Evolutionary conservation across 2,329 filamentous ascomycete genomes (phyloP).

Genomic region (Trichoderma sp.): DNA sequence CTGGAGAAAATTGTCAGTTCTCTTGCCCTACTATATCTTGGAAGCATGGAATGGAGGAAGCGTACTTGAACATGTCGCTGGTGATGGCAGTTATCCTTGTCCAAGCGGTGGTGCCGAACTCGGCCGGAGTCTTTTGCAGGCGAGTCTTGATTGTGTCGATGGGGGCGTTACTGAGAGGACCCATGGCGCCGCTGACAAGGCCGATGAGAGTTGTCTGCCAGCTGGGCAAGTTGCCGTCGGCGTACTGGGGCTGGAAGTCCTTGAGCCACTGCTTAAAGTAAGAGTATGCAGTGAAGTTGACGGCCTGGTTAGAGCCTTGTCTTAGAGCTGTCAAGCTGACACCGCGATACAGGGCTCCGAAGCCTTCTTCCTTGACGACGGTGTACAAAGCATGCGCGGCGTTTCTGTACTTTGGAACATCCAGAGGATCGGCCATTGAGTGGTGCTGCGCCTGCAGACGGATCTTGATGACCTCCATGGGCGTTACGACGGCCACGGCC

Average conservation of each 20-base stretch:
- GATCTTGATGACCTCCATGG: constrained; percentile 99
- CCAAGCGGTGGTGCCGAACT: constrained; percentile 76
- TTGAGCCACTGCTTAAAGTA: constrained; percentile 83
- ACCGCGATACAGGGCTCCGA: constrained; percentile 84
- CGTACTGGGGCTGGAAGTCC: constrained; percentile 66
- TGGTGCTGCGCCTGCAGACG: constrained; percentile 97
- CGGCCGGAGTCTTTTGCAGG: constrained; percentile 82
- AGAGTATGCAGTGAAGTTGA: constrained; percentile 97
- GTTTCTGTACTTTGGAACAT: constrained; percentile 95
- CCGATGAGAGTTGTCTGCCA: constrained; percentile 93
- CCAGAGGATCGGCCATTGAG: constrained; percentile 93
- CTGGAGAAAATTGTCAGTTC: constrained; percentile 40
- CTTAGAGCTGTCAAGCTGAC: constrained; percentile 89
- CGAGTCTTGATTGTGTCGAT: constrained; percentile 99
- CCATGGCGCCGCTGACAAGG: constrained; percentile 88
- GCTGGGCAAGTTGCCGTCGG: constrained; percentile 64
- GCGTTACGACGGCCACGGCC: constrained; percentile 92
- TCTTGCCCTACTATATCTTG: neutral
- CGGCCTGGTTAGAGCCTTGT: constrained; percentile 95
- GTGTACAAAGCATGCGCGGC: constrained; percentile 81
- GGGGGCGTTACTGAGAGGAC: constrained; percentile 91
- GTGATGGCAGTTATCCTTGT: constrained; percentile 76
- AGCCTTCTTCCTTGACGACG: constrained; percentile 85
- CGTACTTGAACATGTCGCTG: constrained; percentile 76
- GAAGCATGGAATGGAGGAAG: constrained; percentile 19